A percentile compares a stretch with the other conserved stretches of the same genome.
Conservation (phyloP, 164 flowering plant species). For the Nymphaea thermarum region DNA sequence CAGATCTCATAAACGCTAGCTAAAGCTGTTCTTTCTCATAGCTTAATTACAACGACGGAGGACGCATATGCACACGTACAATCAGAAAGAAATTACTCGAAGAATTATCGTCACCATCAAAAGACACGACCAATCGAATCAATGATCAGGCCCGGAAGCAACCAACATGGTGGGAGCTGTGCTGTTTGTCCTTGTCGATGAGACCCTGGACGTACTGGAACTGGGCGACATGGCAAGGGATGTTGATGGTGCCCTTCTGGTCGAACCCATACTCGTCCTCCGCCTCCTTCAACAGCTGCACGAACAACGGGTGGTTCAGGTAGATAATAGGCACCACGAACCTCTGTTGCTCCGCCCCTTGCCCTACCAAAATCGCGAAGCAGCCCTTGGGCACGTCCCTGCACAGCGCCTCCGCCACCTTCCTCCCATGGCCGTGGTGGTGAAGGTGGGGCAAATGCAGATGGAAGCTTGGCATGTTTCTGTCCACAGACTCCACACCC, state of each 20-base stretch:
- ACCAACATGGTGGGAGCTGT: constrained; percentile 25
- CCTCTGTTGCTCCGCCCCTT: constrained; percentile 40
- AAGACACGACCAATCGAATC: neutral
- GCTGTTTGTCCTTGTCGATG: constrained; percentile 44
- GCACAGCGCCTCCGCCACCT: constrained; percentile 2
- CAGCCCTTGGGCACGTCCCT: constrained; percentile 57
- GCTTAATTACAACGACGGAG: too few relatives aligned
- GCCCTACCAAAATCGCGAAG: constrained; percentile 54
- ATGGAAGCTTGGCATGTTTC: constrained; percentile 16
- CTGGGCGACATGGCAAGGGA: constrained; percentile 67
- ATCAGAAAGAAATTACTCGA: neutral
- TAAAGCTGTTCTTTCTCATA: too few relatives aligned
- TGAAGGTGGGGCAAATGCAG: constrained; percentile 26
- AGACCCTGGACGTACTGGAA: constrained; percentile 47
- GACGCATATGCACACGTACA: too few relatives aligned
- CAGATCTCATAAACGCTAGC: too few relatives aligned
- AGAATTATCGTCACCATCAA: neutral
- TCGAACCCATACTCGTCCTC: constrained; percentile 78
- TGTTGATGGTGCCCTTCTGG: constrained; percentile 60
- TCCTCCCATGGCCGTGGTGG: constrained; percentile 18
- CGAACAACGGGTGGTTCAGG: constrained; percentile 66
- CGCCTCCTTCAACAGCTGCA: constrained; percentile 58
- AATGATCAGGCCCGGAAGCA: constrained; percentile 32
- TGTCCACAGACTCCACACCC: neutral
- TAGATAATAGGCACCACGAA: constrained; percentile 59